A percentile compares a stretch with the other conserved stretches of the same genome.
Conservation (phyloP, 306 rosid species). For the Rosa chinensis region DNA sequence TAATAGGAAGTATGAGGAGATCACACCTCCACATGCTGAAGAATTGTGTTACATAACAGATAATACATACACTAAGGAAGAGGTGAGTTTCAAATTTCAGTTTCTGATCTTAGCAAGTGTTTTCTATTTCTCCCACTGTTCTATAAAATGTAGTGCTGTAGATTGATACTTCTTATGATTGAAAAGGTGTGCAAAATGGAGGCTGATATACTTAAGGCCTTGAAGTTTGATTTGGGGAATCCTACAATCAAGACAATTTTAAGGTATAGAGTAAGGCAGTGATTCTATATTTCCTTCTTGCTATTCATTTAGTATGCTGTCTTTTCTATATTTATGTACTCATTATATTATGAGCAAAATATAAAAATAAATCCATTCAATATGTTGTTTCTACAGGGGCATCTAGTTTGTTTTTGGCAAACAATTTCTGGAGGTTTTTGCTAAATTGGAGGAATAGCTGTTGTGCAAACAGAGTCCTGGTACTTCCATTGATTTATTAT, state of each 20-base stretch:
- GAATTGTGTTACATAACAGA: slow-evolving; percentile 76
- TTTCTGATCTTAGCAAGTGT: background rate
- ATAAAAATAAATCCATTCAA: too few relatives aligned
- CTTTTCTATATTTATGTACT: too few relatives aligned
- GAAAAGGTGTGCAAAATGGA: slow-evolving; percentile 82
- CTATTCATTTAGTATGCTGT: background rate
- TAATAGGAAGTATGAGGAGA: slow-evolving; percentile 83
- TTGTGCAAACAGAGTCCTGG: too few relatives aligned
- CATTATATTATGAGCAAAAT: too few relatives aligned
- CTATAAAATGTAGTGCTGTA: background rate
- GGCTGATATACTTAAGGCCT: slow-evolving; percentile 67
- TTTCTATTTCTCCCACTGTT: background rate
- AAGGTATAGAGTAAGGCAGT: slow-evolving; percentile 40
- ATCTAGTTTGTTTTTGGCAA: too few relatives aligned
- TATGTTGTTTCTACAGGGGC: too few relatives aligned
- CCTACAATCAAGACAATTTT: slow-evolving; percentile 80
- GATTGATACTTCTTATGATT: background rate
- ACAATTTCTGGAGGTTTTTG: too few relatives aligned
- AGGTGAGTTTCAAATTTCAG: slow-evolving; percentile 1
- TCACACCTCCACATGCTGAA: slow-evolving; percentile 75
- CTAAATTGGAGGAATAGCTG: too few relatives aligned
- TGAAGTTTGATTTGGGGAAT: slow-evolving; percentile 79
- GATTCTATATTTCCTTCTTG: background rate
- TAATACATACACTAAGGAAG: slow-evolving; percentile 60
- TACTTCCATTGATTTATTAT: too few relatives aligned